Conservation (phyloP, 331 rosid species). For the Acacia concinna region DNA sequence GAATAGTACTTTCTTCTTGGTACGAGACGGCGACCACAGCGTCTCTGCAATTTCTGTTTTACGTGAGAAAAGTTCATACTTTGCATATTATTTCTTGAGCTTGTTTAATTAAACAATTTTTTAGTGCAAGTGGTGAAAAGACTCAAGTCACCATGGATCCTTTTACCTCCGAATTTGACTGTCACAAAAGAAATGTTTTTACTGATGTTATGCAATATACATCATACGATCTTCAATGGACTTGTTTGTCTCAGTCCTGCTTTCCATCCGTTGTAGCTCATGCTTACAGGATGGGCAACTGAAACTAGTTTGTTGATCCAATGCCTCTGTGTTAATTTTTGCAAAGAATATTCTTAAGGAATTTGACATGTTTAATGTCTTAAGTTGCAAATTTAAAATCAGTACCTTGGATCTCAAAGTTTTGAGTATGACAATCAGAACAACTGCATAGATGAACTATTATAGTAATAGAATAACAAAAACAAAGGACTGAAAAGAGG, state of each 20-base stretch:
- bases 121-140: neutral
- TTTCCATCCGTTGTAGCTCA: neutral
- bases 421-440: neutral
- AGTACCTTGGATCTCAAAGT: conserved; percentile 7
- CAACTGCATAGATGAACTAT: neutral
- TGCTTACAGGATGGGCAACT: neutral
- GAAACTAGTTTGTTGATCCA: neutral
- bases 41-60: conserved; percentile 26
- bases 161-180: neutral
- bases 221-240: neutral
- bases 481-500: neutral
- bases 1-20: conserved; percentile 28
- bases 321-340: neutral
- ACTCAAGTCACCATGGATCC: neutral
- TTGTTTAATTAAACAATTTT: neutral
- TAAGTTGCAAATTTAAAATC: neutral
- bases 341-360: neutral
- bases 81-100: neutral
- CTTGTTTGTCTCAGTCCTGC: neutral
- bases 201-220: neutral
- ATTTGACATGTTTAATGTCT: neutral
- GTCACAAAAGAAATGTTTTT: neutral
- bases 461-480: neutral
- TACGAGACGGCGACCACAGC: conserved; percentile 17
- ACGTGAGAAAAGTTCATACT: neutral